Evolutionary conservation across 2,329 filamentous ascomycete genomes (phyloP).

Genomic region (Xylariaceae sp.): DNA sequence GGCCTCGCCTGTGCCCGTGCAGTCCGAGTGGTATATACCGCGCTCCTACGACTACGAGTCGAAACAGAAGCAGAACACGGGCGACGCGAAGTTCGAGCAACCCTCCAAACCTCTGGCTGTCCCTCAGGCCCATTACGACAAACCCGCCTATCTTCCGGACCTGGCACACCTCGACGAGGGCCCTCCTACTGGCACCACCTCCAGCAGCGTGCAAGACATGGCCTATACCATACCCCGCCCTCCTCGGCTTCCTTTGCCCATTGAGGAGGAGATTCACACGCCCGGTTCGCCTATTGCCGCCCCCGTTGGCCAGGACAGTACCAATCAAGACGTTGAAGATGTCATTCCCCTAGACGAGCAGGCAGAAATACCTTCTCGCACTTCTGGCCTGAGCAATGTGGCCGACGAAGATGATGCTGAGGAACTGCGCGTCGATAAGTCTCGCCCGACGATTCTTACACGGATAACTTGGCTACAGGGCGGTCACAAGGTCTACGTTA

Average conservation of each 20-base stretch:
- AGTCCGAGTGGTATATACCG: constrained; percentile 29
- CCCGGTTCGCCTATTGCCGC: constrained; percentile 86
- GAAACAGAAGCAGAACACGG: constrained; percentile 31
- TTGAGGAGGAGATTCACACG: constrained; percentile 84
- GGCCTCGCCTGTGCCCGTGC: constrained; percentile 37
- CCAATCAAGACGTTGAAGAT: constrained; percentile 46
- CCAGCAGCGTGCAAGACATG: constrained; percentile 58
- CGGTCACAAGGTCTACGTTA: constrained; percentile 91
- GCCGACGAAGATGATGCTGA: constrained; percentile 74
- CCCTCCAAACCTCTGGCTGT: constrained; percentile 57
- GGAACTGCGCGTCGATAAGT: constrained; percentile 69
- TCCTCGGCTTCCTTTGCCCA: constrained; percentile 83
- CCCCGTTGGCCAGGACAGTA: constrained; percentile 60
- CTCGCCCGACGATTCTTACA: constrained; percentile 74
- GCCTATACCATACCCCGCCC: constrained; percentile 62
- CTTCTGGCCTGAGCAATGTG: constrained; percentile 56
- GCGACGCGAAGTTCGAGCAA: constrained; percentile 31
- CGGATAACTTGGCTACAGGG: constrained; percentile 77
- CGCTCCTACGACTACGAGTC: constrained; percentile 24
- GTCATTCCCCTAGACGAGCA: constrained; percentile 46
- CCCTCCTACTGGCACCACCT: constrained; percentile 43
- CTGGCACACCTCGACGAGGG: constrained; percentile 34
- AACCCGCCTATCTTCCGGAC: constrained; percentile 31
- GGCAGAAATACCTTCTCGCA: constrained; percentile 47
- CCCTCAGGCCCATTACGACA: constrained; percentile 35